A percentile compares a stretch with the other conserved stretches of the same genome.
Evolutionary conservation across 352 stramenopile species (phyloP).

Genomic region (Globisporangium spiculum): DNA sequence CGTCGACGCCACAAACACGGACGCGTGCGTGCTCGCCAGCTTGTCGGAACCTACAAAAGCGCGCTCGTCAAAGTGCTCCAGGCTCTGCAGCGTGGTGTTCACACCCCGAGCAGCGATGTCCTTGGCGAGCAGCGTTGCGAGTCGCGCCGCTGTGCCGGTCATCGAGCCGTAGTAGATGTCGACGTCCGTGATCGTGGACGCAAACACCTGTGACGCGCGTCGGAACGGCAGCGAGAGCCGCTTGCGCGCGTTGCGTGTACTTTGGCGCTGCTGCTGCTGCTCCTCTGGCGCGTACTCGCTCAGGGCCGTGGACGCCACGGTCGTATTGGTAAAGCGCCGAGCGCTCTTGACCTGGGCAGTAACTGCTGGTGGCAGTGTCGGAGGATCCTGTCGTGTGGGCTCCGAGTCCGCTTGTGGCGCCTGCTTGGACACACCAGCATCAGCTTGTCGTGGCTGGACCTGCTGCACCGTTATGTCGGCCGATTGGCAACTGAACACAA

Average conservation of each 20-base stretch:
- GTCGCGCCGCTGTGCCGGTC: slow-evolving; percentile 93
- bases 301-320: background rate
- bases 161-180: slow-evolving; percentile 94
- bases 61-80: slow-evolving; percentile 78
- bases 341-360: background rate
- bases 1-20: slow-evolving; percentile 93
- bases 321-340: slow-evolving; percentile 6
- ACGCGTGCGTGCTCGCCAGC: slow-evolving; percentile 26
- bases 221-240: slow-evolving; percentile 16
- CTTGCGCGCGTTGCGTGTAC: background rate
- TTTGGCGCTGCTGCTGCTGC: background rate
- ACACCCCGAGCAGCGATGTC: slow-evolving; percentile 65
- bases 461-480: background rate
- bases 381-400: background rate
- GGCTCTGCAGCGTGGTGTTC: slow-evolving; percentile 65
- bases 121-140: slow-evolving; percentile 77
- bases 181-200: slow-evolving; percentile 40
- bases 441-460: background rate
- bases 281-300: background rate
- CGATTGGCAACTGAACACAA: slow-evolving; percentile 5
- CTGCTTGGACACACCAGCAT: background rate
- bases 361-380: background rate
- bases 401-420: background rate
- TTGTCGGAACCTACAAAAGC: slow-evolving; percentile 27
- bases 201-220: slow-evolving; percentile 15